Percentiles rank a stretch among this genome's conserved stretches.
Evolutionary conservation across 1,139 yeast genomes (phyloP).

Genomic region (Scheffersomyces parashehatae): DNA sequence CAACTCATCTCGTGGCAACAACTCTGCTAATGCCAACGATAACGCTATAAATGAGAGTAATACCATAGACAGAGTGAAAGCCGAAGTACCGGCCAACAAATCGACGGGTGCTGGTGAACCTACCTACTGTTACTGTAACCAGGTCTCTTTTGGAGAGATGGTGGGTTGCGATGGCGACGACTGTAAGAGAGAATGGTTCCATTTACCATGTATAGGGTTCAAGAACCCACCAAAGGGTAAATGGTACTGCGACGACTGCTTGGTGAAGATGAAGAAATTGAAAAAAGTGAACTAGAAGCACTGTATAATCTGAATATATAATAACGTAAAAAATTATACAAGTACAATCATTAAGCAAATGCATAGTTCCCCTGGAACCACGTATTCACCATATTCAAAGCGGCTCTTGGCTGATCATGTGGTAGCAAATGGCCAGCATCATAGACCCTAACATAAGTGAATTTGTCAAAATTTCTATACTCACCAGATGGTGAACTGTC

Average conservation of each 20-base stretch:
- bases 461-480: conserved; percentile 46
- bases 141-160: conserved; percentile 97
- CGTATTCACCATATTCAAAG: conserved; percentile 49
- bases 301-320: neutral
- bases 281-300: conserved; percentile 9
- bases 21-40: conserved; percentile 3
- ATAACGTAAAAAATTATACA: neutral
- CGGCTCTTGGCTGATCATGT: conserved; percentile 45
- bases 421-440: conserved; percentile 57
- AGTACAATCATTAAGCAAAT: neutral
- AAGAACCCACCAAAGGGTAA: conserved; percentile 91
- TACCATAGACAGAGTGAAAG: conserved; percentile 7
- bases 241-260: conserved; percentile 96
- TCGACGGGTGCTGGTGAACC: conserved; percentile 51
- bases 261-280: conserved; percentile 37
- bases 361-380: conserved; percentile 22
- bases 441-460: conserved; percentile 48
- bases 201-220: conserved; percentile 91
- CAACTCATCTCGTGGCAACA: conserved; percentile 2
- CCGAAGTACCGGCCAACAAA: conserved; percentile 4
- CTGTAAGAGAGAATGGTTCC: conserved; percentile 96
- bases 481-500: conserved; percentile 39
- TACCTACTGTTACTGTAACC: conserved; percentile 92
- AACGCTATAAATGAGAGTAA: conserved; percentile 6
- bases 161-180: conserved; percentile 97